Evolutionary conservation across 108 stramenopile genomes (phyloP), one percentile per base, ranked within the genome.

Genomic region (Skeletonema tropicum): DNA sequence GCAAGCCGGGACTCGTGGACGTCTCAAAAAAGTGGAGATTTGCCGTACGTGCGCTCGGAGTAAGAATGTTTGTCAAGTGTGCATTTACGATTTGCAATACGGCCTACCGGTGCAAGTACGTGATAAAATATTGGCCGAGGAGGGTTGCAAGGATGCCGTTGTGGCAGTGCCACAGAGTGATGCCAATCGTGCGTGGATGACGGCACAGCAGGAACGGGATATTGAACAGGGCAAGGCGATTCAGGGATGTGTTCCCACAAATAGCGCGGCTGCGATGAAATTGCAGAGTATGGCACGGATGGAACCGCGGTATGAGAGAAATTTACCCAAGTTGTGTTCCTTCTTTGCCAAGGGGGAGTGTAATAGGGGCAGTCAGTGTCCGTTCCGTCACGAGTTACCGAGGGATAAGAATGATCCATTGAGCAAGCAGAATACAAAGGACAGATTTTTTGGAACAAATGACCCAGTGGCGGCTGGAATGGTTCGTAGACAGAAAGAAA

Each of bases 61-160:
- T 57, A 99, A 99, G 80, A 99, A 99, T 80, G 94, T 98, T 0
- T 99, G 99, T 83, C 99, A 99, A 80, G 94, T 96, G 9, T 99
- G 99, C 75, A 94, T 99, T 57, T 93, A 97, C 67, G 99, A 99
- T 77, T 84, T 99, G 61, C 95, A 98, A 60, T 99, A 98, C 77
- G 98, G 98, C 59, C 76, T 98, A 36, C 97, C 97, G 1, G 94
- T 99, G 41, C 86, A 95, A 73, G 94, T 97, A 0, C 83, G 98
- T 2, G 98, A 99, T 68, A 76, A 87, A 57, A 82, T 99, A n/a
- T 72, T 94, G 32, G 89, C 90, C 69, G 96, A 97, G 79, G 86
- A 87, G 77, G 85, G 85, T 0, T 66, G 74, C 30, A 71, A 83
- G 6, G 75, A 77, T 26, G 83, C 90, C 13, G 58, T 80, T 0